Evolutionary conservation across 2,329 filamentous ascomycete species (phyloP).

Genomic region (Fusarium sp.): DNA sequence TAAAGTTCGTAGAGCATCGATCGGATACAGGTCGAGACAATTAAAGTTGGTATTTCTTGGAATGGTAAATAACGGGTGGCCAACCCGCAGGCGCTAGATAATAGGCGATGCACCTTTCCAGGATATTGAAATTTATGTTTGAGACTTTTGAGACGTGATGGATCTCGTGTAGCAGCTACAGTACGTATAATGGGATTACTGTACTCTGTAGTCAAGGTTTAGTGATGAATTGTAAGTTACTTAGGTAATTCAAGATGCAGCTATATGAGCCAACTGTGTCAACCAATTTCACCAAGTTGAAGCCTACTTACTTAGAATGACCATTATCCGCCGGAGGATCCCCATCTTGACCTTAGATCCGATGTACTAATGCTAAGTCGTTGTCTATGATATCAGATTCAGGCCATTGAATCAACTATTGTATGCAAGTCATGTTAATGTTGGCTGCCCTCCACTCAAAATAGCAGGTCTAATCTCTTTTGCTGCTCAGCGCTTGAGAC

Average conservation of each 20-base stretch:
- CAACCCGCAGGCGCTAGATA: constrained; percentile 42
- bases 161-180: constrained; percentile 22
- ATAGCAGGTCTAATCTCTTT: constrained; percentile 44
- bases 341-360: background rate
- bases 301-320: background rate
- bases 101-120: constrained; percentile 17
- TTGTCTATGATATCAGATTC: constrained; percentile 32
- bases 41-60: constrained; percentile 33
- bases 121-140: constrained; percentile 16
- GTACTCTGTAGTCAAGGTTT: constrained; percentile 9
- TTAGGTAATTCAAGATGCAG: background rate
- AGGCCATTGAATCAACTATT: constrained; percentile 41
- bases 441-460: constrained; percentile 43
- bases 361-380: constrained; percentile 18
- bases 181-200: background rate
- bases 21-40: constrained; percentile 7
- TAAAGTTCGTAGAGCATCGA: constrained; percentile 1
- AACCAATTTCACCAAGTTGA: constrained; percentile 11
- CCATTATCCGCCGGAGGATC: background rate
- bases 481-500: constrained; percentile 44
- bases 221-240: background rate
- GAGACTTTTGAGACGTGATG: constrained; percentile 20
- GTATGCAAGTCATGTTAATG: constrained; percentile 43
- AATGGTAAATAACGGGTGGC: constrained; percentile 44
- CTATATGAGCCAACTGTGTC: constrained; percentile 9